Conservation (phyloP, 2,329 filamentous ascomycete genomes). For the Penicillium crustosum region DNA sequence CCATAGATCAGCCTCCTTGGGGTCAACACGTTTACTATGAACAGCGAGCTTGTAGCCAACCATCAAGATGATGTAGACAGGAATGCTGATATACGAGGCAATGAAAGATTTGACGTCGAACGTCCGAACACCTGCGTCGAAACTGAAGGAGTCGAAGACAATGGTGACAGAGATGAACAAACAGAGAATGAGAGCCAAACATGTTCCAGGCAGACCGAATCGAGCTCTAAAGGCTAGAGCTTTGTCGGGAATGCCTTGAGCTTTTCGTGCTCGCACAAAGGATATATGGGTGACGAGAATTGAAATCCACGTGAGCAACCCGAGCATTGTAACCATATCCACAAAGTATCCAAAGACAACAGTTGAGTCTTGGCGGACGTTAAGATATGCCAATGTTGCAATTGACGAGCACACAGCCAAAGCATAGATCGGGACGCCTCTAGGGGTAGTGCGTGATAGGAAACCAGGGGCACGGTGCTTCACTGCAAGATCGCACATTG, state of each 20-base stretch:
- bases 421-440: constrained; percentile 68
- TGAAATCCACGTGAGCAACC: constrained; percentile 65
- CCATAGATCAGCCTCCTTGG: constrained; percentile 65
- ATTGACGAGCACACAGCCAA: constrained; percentile 61
- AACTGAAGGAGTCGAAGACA: constrained; percentile 70
- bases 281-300: constrained; percentile 66
- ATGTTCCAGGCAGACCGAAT: constrained; percentile 67
- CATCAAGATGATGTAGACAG: constrained; percentile 67
- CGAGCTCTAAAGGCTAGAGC: constrained; percentile 66
- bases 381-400: constrained; percentile 66
- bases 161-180: constrained; percentile 74
- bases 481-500: constrained; percentile 69
- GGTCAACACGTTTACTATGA: constrained; percentile 55
- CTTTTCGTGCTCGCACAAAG: constrained; percentile 62
- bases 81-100: constrained; percentile 73
- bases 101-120: constrained; percentile 73
- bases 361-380: constrained; percentile 57
- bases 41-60: constrained; percentile 63
- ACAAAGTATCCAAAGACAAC: constrained; percentile 64
- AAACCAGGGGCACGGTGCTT: constrained; percentile 69
- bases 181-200: constrained; percentile 66
- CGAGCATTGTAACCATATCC: constrained; percentile 66
- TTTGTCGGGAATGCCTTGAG: constrained; percentile 57
- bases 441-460: constrained; percentile 66
- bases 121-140: constrained; percentile 42